phyloP scores from a whole-genome alignment of 352 stramenopile genomes.

The Globisporangium ultimum region DNA sequence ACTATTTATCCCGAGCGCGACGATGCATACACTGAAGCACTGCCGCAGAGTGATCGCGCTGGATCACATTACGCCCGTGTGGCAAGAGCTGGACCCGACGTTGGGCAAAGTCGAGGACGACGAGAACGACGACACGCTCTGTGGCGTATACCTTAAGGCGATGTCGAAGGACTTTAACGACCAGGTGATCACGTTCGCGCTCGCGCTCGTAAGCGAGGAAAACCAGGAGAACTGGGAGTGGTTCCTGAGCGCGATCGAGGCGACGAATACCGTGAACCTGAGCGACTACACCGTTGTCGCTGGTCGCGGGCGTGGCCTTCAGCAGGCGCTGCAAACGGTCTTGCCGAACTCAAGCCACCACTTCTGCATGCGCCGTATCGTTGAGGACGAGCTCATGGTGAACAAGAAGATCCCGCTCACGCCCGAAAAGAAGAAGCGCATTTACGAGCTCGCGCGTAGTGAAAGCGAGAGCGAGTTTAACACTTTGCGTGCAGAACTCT shows the following conservation, averaged over 20 bases:
- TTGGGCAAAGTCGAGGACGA: conserved; percentile 44
- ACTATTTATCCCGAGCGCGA: conserved; percentile 55
- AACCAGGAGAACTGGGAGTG: conserved; percentile 73
- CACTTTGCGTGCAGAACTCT: conserved; percentile 44
- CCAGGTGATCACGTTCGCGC: conserved; percentile 54
- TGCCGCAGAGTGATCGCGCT: conserved; percentile 64
- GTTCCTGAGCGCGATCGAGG: conserved; percentile 58
- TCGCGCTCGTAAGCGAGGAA: conserved; percentile 66
- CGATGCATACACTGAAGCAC: conserved; percentile 45
- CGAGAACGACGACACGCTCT: conserved; percentile 70
- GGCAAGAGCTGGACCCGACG: conserved; percentile 30
- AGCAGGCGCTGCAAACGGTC: conserved; percentile 42
- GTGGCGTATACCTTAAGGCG: conserved; percentile 69
- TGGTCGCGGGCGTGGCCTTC: conserved; percentile 46
- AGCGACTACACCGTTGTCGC: conserved; percentile 71
- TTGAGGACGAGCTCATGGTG: conserved; percentile 65
- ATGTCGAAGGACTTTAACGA: conserved; percentile 78
- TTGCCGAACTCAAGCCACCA: conserved; percentile 64
- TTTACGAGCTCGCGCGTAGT: conserved; percentile 66
- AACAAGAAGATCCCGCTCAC: conserved; percentile 61
- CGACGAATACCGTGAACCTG: conserved; percentile 35
- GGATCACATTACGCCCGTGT: conserved; percentile 46
- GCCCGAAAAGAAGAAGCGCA: conserved; percentile 57
- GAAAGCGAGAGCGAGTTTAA: conserved; percentile 74
- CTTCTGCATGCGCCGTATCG: conserved; percentile 67